phyloP scores from a whole-genome alignment of 495 filamentous ascomycete genomes.

The Penicillium ucsense region DNA sequence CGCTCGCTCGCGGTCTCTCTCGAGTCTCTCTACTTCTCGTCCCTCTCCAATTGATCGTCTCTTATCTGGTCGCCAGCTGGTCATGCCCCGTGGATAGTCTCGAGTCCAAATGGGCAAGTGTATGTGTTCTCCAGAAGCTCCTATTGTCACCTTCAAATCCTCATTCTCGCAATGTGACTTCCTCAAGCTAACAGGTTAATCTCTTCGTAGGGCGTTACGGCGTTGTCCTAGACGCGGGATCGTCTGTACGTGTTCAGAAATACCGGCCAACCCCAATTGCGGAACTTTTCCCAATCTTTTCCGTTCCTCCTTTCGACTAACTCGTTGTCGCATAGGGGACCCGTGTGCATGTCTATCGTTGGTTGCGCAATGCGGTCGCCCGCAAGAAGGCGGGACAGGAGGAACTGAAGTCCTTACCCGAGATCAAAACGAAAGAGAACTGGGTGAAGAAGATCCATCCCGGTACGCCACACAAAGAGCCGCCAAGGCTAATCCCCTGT shows the following conservation, averaged over 20 bases:
- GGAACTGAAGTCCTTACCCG: slow-evolving; percentile 62
- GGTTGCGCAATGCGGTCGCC: slow-evolving; percentile 67
- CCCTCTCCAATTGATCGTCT: slow-evolving; percentile 2
- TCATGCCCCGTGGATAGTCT: slow-evolving; percentile 25
- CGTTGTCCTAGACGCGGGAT: slow-evolving; percentile 60
- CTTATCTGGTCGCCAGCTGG: slow-evolving; percentile 8
- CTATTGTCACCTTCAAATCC: slow-evolving; percentile 1
- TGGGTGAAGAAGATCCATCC: slow-evolving; percentile 93
- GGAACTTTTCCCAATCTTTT: not conserved
- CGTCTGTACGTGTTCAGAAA: slow-evolving; percentile 41
- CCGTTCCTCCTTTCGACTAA: not conserved
- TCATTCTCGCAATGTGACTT: not conserved
- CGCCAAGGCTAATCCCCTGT: not conserved
- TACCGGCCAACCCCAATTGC: too few relatives aligned
- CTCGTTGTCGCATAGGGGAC: slow-evolving; percentile 50
- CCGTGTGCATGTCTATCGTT: slow-evolving; percentile 85
- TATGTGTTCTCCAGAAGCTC: slow-evolving; percentile 12
- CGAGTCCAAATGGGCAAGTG: slow-evolving; percentile 41
- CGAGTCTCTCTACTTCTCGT: not conserved
- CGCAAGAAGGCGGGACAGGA: slow-evolving; percentile 47
- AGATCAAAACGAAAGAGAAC: slow-evolving; percentile 68
- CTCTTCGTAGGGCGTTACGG: slow-evolving; percentile 46
- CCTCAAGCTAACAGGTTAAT: not conserved
- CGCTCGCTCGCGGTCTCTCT: slow-evolving; percentile 3
- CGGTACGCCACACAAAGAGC: slow-evolving; percentile 35